phyloP scores from a whole-genome alignment of 1,139 yeast species.

The Lodderomyces parapsilosis region DNA sequence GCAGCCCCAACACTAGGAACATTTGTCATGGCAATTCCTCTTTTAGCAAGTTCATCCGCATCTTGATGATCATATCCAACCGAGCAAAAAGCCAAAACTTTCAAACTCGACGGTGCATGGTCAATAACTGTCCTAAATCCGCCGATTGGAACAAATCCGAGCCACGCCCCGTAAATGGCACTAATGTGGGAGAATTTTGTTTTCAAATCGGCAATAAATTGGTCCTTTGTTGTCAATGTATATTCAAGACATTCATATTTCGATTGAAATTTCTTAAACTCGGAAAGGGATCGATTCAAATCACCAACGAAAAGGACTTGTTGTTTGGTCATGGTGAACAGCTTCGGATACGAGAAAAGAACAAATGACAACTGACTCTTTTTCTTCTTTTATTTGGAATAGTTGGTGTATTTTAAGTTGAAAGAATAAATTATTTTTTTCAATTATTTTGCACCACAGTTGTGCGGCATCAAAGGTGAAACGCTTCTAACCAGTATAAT shows the following conservation, averaged over 20 bases:
- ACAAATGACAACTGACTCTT: background rate
- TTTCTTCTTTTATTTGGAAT: background rate
- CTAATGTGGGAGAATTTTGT: slow-evolving; percentile 38
- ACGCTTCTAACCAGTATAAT: too few species aligned
- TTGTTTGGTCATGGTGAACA: slow-evolving; percentile 17
- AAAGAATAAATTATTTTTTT: background rate
- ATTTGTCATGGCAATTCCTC: slow-evolving; percentile 57
- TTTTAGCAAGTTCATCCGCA: slow-evolving; percentile 33
- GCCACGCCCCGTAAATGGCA: slow-evolving; percentile 68
- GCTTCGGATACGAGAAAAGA: background rate
- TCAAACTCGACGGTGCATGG: slow-evolving; percentile 49
- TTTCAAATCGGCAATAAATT: slow-evolving; percentile 35
- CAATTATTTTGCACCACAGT: background rate
- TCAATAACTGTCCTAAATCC: slow-evolving; percentile 55
- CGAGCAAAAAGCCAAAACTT: slow-evolving; percentile 62
- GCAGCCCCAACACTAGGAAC: slow-evolving; percentile 66
- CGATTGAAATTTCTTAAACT: slow-evolving; percentile 33
- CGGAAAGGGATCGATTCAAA: slow-evolving; percentile 35
- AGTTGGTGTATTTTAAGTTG: background rate
- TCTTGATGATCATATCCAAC: slow-evolving; percentile 72
- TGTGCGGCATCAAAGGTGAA: too few species aligned
- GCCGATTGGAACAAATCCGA: slow-evolving; percentile 51
- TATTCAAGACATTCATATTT: slow-evolving; percentile 47
- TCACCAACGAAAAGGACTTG: slow-evolving; percentile 50
- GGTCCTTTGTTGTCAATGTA: slow-evolving; percentile 37